phyloP scores from a whole-genome alignment of 78 protist genomes.

The Pelomyxa schiedti region DNA sequence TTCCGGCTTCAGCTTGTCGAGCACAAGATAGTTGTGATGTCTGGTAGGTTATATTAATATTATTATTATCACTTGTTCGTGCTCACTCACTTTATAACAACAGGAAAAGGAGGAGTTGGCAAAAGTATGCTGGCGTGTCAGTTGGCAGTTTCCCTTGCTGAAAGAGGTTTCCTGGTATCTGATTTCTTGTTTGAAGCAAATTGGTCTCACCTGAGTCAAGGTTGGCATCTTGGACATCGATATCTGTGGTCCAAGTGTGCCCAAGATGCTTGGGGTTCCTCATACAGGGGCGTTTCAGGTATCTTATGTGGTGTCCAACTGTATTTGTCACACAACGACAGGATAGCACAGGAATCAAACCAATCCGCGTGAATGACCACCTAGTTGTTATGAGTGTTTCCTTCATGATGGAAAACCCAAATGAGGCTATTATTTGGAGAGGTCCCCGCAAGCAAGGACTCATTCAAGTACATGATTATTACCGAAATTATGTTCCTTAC shows the following conservation, averaged over 20 bases:
- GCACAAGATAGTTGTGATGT: conserved; percentile 36
- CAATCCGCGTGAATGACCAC: not conserved
- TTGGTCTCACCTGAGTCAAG: not conserved
- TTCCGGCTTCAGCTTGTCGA: conserved; percentile 39
- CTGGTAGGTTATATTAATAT: conserved; percentile 27
- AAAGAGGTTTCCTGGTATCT: not conserved
- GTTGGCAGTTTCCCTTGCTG: conserved; percentile 11
- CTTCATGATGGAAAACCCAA: conserved; percentile 19
- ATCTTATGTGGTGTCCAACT: conserved; percentile 13
- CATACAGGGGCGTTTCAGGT: not conserved
- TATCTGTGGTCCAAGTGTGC: conserved; percentile 47
- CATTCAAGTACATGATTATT: not conserved
- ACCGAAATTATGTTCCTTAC: conserved; percentile 3
- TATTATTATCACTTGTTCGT: too few species aligned
- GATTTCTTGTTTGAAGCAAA: not conserved
- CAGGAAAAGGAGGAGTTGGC: conserved; percentile 82
- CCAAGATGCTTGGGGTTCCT: not conserved
- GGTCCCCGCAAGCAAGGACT: conserved; percentile 52
- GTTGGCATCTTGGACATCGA: conserved; percentile 79
- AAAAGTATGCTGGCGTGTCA: conserved; percentile 24
- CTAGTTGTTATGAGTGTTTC: conserved; percentile 66
- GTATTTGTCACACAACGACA: not conserved
- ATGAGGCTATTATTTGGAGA: conserved; percentile 74
- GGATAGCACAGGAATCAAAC: not conserved
- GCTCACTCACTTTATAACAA: conserved; percentile 53